Evolutionary conservation across 208 protist genomes (phyloP).

Genomic region (Porcisia deanei): DNA sequence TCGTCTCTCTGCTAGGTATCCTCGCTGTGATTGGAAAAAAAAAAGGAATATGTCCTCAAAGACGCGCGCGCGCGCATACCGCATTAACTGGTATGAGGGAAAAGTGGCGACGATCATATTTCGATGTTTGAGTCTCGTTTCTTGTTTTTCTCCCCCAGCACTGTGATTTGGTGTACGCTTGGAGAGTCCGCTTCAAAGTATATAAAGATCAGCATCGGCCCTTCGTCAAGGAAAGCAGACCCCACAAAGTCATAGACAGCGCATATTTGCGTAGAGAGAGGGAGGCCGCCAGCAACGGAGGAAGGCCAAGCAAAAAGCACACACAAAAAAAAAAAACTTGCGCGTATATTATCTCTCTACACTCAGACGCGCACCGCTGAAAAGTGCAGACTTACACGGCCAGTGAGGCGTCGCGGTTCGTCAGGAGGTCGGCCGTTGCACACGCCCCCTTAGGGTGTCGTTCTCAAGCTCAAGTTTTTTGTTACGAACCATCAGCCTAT

Average conservation of each 20-base stretch:
- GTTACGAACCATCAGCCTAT: conserved; percentile 74
- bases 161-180: background rate
- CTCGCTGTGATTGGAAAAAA: background rate
- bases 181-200: background rate
- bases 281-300: too few relatives aligned
- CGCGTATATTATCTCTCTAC: background rate
- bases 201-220: background rate
- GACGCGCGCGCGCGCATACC: background rate
- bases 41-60: background rate
- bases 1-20: background rate
- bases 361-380: background rate
- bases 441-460: conserved; percentile 41
- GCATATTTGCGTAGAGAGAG: background rate
- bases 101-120: background rate
- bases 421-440: conserved; percentile 23
- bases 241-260: background rate
- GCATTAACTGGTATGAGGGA: background rate
- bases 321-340: background rate
- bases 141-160: background rate
- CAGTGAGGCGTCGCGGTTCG: background rate
- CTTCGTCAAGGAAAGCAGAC: background rate
- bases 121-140: background rate
- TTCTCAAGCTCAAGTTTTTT: conserved; percentile 70
- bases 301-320: too few relatives aligned
- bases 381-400: background rate